Evolutionary conservation across 352 stramenopile species (phyloP), one percentile per base, ranked within the genome.

Genomic region (Pythium utonaiense): DNA sequence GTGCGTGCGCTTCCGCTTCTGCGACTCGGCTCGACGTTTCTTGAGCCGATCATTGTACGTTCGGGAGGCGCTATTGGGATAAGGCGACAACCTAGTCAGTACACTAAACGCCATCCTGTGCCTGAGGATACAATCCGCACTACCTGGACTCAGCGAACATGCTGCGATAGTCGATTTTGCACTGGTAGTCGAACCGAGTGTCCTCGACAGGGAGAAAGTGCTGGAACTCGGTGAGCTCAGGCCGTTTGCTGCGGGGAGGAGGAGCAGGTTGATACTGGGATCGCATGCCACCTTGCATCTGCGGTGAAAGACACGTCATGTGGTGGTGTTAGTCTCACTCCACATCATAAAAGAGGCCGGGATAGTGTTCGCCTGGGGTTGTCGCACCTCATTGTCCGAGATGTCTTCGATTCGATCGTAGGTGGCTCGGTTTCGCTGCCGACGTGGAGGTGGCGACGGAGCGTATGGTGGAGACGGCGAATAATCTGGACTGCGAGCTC

Each of bases 101-200:
- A n/a, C n/a, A n/a, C n/a, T n/a, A n/a, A n/a, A n/a, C n/a, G n/a
- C n/a, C n/a, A n/a, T n/a, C n/a, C n/a, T n/a, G n/a, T n/a, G n/a
- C n/a, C n/a, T n/a, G n/a, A n/a, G n/a, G n/a, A n/a, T n/a, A n/a
- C n/a, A n/a, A n/a, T n/a, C n/a, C n/a, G n/a, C n/a, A n/a, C n/a
- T 52, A 89, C 81, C 77, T 82, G 44, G 80, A 78, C 9, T 84
- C 81, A 6, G 74, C 75, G 49, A 91, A 91, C 78, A 91, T 88
- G 42, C 71, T 73, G n/a, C 49, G 73, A 57, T 88, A 91, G 42
- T 88, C 77, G 57, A 91, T 78, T 40, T 74, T 65, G 55, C 81
- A 89, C n/a, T 67, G 64, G 33, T 79, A 83, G 54, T 91, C 78
- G 0, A 40, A 28, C 7, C 51, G 52, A 31, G 84, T 52, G 48